Conservation (phyloP, 495 filamentous ascomycete genomes). For the Penicillium atrosanguineum region DNA sequence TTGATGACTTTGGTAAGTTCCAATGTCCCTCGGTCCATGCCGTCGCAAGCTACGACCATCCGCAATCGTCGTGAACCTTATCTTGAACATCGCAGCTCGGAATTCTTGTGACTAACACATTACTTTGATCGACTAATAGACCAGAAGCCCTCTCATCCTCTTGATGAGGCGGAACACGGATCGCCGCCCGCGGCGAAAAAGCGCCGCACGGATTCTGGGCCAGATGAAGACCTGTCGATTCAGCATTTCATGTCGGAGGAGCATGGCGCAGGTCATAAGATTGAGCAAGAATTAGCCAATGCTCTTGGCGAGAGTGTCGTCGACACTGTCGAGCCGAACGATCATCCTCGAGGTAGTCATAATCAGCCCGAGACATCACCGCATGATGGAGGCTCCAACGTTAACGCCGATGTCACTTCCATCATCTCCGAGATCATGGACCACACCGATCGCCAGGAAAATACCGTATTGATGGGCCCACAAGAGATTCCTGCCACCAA, state of each 20-base stretch:
- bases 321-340: constrained; percentile 26
- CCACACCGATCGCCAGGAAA: constrained; percentile 47
- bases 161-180: constrained; percentile 35
- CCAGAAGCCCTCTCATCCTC: constrained; percentile 32
- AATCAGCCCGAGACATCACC: constrained; percentile 20
- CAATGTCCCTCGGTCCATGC: constrained; percentile 5
- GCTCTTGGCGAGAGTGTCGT: constrained; percentile 33
- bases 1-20: constrained; percentile 37
- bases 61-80: neutral
- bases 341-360: constrained; percentile 12
- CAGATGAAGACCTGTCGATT: constrained; percentile 22
- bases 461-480: constrained; percentile 41
- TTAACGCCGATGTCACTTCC: constrained; percentile 35
- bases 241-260: constrained; percentile 20
- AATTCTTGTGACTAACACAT: constrained; percentile 1
- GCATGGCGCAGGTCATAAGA: constrained; percentile 34
- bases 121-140: constrained; percentile 6
- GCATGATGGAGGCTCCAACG: constrained; percentile 20
- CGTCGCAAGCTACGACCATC: neutral
- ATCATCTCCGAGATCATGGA: constrained; percentile 48
- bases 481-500: constrained; percentile 32
- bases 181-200: constrained; percentile 44
- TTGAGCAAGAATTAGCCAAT: constrained; percentile 44
- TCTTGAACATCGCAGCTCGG: neutral
- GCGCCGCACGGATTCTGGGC: constrained; percentile 36